A percentile compares a stretch with the other conserved stretches of the same genome.
phyloP scores from a whole-genome alignment of 1,284 basidiomycete genomes.

The Trichosporon sp. region DNA sequence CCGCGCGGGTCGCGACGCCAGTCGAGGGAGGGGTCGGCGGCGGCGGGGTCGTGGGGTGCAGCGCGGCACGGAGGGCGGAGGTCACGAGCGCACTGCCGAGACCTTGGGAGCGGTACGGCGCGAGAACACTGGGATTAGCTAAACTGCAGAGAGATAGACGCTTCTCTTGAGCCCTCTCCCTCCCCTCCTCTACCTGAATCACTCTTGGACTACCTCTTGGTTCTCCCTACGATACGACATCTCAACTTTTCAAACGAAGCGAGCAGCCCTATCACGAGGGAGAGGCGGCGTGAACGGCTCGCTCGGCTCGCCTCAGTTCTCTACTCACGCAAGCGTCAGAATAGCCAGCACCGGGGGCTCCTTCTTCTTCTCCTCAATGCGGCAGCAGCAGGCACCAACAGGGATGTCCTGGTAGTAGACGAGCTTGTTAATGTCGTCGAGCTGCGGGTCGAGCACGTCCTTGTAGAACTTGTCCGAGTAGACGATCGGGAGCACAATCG shows the following conservation, averaged over 20 bases:
- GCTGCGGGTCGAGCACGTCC: constrained; percentile 47
- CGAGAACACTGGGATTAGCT: constrained; percentile 44
- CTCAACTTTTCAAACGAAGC: no score
- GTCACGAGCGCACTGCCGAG: constrained; percentile 52
- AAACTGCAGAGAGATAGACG: no score
- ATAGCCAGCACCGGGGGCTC: constrained; percentile 50
- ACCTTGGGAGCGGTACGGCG: constrained; percentile 53
- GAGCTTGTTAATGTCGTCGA: constrained; percentile 57
- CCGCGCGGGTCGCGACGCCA: constrained; percentile 44
- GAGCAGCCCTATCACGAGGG: no score
- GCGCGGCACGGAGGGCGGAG: constrained; percentile 42
- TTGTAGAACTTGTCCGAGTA: constrained; percentile 57
- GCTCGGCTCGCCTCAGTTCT: no score
- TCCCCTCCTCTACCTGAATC: background rate
- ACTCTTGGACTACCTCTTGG: background rate
- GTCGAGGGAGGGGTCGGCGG: constrained; percentile 46
- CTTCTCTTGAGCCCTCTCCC: no score
- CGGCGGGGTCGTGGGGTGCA: constrained; percentile 50
- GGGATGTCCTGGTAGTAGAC: constrained; percentile 58
- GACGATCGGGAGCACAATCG: constrained; percentile 53
- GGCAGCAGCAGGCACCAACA: constrained; percentile 52
- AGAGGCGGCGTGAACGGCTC: no score
- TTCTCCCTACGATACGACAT: no score
- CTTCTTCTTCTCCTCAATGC: constrained; percentile 37
- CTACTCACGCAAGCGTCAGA: constrained; percentile 53